Conservation (phyloP, 495 filamentous ascomycete species). For the Zalerion maritima region DNA sequence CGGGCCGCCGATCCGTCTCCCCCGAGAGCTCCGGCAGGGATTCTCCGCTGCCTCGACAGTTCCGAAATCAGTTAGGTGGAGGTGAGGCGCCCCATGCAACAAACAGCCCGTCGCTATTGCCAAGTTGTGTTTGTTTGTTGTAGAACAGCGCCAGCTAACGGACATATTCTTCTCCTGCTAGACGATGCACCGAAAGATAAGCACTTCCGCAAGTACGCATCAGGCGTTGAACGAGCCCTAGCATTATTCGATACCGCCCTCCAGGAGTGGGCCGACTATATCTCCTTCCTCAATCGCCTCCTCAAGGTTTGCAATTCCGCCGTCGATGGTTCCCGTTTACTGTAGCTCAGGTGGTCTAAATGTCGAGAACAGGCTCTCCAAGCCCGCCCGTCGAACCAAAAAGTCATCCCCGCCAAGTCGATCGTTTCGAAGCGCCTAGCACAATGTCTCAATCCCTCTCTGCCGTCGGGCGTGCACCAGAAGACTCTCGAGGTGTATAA, state of each 20-base stretch:
- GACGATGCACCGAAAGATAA: conserved; percentile 73
- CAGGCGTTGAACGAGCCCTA: conserved; percentile 73
- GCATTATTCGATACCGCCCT: conserved; percentile 82
- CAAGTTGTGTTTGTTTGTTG: too few relatives aligned
- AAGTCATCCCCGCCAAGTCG: conserved; percentile 67
- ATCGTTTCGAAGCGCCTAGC: conserved; percentile 80
- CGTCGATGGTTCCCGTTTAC: conserved; percentile 1
- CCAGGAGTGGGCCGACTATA: conserved; percentile 99
- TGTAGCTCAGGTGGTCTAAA: conserved; percentile 4
- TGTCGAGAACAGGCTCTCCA: conserved; percentile 59
- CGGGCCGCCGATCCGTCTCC: conserved; percentile 52
- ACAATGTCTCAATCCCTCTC: conserved; percentile 82
- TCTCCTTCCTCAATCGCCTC: conserved; percentile 84
- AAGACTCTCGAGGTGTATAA: conserved; percentile 89
- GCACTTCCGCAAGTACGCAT: conserved; percentile 79
- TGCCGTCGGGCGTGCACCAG: conserved; percentile 97
- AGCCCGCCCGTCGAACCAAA: conserved; percentile 56
- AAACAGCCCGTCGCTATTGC: too few relatives aligned
- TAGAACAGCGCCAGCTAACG: conserved; percentile 1
- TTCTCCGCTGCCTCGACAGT: conserved; percentile 49
- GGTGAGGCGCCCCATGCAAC: conserved; percentile 18
- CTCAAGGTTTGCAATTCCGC: conserved; percentile 50
- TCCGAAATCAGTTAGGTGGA: conserved; percentile 36
- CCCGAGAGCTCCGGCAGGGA: conserved; percentile 66
- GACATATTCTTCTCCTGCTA: conserved; percentile 23